Evolutionary conservation across 2,329 filamentous ascomycete genomes (phyloP), one percentile per base, ranked within the genome.

Genomic region (Tolypocladium endophyticum): DNA sequence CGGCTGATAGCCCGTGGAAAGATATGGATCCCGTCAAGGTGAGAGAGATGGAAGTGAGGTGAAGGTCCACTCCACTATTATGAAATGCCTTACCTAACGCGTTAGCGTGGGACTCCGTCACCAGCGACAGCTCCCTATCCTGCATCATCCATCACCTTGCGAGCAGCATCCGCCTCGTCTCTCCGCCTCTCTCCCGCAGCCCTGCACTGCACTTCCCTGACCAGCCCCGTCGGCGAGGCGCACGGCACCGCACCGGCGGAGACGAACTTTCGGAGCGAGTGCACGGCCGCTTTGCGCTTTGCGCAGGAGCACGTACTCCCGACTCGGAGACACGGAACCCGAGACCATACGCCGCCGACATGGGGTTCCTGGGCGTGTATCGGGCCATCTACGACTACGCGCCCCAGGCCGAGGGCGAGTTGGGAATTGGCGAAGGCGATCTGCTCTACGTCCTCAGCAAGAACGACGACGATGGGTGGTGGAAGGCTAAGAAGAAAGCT

Each of bases 401-500:
- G 71, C 91, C 93, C 63, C 91, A 95, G 74, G 87, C 86, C 67
- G 88, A 90, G 69, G 89, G 89, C 65, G 93, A 97, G 82, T 82
- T 97, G 62, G 82, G 87, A 64, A 89, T 97, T 68, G 79, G 77
- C 59, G 92, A 97, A 70, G 92, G 92, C 61, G 93, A 97, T 75
- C 73, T 97, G 63, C 84, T 97, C 61, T 97, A 92, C 74, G 81
- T 97, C 60, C 77, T 96, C 60, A 90, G 96, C 68, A 95, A 95
- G 77, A 88, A 85, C 64, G 72, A 76, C 57, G 86, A 89, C 39
- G 82, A 85, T 86, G 76, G 91, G 71, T 97, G 94, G 94, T 97
- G 94, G 94, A 94, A 87, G 74, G 91, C 89, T 55, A 96, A 96
- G 80, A 96, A 95, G 81, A 90, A 87, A 77, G 91, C 92, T 64